Conservation (phyloP, 305 asterid species). For the Solanum chacoense region DNA sequence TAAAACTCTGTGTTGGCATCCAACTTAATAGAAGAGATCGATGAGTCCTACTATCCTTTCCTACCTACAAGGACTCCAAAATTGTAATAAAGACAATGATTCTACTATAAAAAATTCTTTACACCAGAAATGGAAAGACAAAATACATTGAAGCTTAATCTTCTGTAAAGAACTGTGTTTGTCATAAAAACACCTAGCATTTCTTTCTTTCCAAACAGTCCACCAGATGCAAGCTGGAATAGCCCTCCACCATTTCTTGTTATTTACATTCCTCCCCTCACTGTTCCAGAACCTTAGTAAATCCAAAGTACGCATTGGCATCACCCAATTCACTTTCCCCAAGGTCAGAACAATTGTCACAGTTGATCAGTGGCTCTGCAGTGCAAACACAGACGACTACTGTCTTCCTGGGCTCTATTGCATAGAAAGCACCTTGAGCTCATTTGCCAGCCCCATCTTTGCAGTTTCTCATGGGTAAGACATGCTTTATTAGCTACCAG, state of each 20-base stretch:
- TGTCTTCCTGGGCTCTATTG: background rate
- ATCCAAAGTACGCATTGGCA: background rate
- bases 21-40: background rate
- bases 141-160: background rate
- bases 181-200: background rate
- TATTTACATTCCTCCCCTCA: background rate
- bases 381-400: background rate
- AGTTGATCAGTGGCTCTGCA: background rate
- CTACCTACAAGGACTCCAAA: background rate
- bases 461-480: background rate
- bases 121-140: background rate
- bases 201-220: background rate
- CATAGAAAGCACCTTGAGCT: background rate
- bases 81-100: background rate
- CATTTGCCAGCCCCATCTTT: background rate
- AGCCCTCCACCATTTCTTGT: background rate
- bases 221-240: background rate
- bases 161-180: background rate
- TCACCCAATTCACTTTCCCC: background rate
- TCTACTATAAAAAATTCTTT: background rate
- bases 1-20: background rate
- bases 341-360: background rate
- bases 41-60: background rate
- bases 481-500: background rate
- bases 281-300: background rate